Base-by-base conservation (phyloP, 23 red algal species). In the Gracilaria caudata region DNA sequence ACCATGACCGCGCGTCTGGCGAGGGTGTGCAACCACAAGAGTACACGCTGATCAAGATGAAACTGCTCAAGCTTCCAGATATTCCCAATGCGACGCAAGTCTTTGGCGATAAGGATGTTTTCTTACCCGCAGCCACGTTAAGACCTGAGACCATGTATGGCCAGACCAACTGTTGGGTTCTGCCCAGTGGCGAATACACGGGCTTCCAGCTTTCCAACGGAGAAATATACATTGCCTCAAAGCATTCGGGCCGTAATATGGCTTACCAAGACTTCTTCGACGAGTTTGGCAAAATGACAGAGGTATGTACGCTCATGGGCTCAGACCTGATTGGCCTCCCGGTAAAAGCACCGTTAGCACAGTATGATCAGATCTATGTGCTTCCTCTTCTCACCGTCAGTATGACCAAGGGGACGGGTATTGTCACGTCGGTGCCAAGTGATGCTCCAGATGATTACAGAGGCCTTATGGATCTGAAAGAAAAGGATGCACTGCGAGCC, bases 81-180 rank as follows among this genome's bases (percentile, higher is more conserved):
- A 54, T 81, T 55, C 84, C 94, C 7, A 77, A 68, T 68, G 56
- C 61, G 32, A 8, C 72, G 21, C 34, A 76, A 17, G 4, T 87
- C 11, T 66, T 96, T 32, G 88, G 39, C 2, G 81, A 72, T 26
- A 75, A 71, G 29, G 49, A 81, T 12, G 89, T 98, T 12, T 89
- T 68, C 46, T 53, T 95, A 19, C 91, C 94, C n/a, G 97, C 97
- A n/a, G 97, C 97, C 21, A 99, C 97, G 14, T 76, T 99, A 19
- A 89, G 97, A 6, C 83, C 97, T 13, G 97, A 99, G 70, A 99
- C 97, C 41, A 99, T 99, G 93, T 99, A 99, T 61, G 97, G 97
- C 39, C 93, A 96, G 80, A 99, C 97, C 26, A 99, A 99, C 58
- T 88, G 89, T 32, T 99, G 97, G 97, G 90, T 99, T 30, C 59